A percentile compares a stretch with the other conserved stretches of the same genome.
phyloP scores from a whole-genome alignment of 2,329 filamentous ascomycete species.

The Pseudodiploospora longispora region DNA sequence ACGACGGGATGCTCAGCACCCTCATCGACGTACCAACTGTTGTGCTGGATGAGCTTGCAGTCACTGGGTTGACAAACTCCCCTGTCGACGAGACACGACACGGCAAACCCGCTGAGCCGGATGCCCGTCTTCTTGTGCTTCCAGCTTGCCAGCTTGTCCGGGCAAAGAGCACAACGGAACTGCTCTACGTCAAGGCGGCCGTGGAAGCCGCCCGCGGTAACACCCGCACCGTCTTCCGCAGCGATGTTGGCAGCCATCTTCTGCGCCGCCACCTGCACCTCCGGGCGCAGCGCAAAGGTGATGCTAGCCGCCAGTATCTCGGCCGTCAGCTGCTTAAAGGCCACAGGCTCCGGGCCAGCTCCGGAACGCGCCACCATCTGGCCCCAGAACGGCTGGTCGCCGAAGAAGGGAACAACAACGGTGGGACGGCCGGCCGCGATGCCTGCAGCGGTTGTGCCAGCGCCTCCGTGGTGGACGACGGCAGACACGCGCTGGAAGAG shows the following conservation, averaged over 20 bases:
- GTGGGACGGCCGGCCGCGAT: slow-evolving; percentile 52
- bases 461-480: slow-evolving; percentile 58
- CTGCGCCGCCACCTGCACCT: slow-evolving; percentile 28
- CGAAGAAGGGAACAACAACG: slow-evolving; percentile 60
- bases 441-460: slow-evolving; percentile 57
- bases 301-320: slow-evolving; percentile 49
- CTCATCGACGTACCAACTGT: slow-evolving; percentile 56
- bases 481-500: slow-evolving; percentile 50
- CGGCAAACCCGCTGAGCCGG: slow-evolving; percentile 53
- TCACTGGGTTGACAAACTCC: slow-evolving; percentile 48
- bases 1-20: slow-evolving; percentile 58
- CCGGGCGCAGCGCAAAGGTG: slow-evolving; percentile 39
- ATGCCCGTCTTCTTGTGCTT: slow-evolving; percentile 49
- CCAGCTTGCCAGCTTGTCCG: slow-evolving; percentile 53
- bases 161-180: slow-evolving; percentile 51
- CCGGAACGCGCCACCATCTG: slow-evolving; percentile 53
- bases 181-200: slow-evolving; percentile 43
- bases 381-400: slow-evolving; percentile 59
- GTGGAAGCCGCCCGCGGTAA: slow-evolving; percentile 46
- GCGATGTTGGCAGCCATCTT: slow-evolving; percentile 45
- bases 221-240: slow-evolving; percentile 45
- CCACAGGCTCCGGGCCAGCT: slow-evolving; percentile 50
- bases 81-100: slow-evolving; percentile 46
- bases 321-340: slow-evolving; percentile 48
- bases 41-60: slow-evolving; percentile 38